These are phyloP conservation scores for Arabidopsis arenosa DNA, from an alignment of 345 rosid genomes.

Conservation along the genomic window DNA sequence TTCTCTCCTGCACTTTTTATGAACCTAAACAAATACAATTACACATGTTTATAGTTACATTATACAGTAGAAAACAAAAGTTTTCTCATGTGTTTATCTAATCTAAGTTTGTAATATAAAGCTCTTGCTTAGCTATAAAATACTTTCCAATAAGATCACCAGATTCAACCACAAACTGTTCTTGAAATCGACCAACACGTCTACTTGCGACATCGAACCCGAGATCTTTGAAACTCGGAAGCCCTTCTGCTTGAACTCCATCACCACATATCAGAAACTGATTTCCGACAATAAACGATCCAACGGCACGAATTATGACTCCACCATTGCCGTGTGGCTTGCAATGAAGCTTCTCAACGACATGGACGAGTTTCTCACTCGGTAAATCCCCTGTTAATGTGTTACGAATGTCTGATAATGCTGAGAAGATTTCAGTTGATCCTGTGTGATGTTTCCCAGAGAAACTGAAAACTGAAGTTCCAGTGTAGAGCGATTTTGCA, in stretches of 20 bases:
- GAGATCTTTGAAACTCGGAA: constrained; percentile 84
- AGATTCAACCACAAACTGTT: constrained; percentile 75
- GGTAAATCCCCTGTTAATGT: constrained; percentile 90
- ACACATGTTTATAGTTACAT: background rate
- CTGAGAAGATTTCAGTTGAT: constrained; percentile 59
- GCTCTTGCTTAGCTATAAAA: constrained; percentile 74
- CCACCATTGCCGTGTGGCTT: constrained; percentile 69
- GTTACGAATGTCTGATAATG: constrained; percentile 64
- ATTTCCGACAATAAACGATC: constrained; percentile 85
- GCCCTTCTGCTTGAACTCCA: constrained; percentile 89
- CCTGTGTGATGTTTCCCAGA: constrained; percentile 62
- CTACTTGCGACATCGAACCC: constrained; percentile 71
- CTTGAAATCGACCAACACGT: constrained; percentile 87
- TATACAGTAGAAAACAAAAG: constrained; percentile 1
- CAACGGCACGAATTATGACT: constrained; percentile 74
- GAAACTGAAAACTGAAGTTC: constrained; percentile 72
- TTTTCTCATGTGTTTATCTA: background rate
- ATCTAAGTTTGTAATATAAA: constrained; percentile 52
- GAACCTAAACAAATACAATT: background rate
- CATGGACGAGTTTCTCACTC: constrained; percentile 80
- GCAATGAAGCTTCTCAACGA: constrained; percentile 89
- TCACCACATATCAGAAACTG: constrained; percentile 95
- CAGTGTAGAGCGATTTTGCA: constrained; percentile 66
- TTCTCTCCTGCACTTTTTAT: background rate
- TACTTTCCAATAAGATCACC: constrained; percentile 69